Conservation (phyloP, 129 eudicot genomes). For the Solidago caesia region DNA sequence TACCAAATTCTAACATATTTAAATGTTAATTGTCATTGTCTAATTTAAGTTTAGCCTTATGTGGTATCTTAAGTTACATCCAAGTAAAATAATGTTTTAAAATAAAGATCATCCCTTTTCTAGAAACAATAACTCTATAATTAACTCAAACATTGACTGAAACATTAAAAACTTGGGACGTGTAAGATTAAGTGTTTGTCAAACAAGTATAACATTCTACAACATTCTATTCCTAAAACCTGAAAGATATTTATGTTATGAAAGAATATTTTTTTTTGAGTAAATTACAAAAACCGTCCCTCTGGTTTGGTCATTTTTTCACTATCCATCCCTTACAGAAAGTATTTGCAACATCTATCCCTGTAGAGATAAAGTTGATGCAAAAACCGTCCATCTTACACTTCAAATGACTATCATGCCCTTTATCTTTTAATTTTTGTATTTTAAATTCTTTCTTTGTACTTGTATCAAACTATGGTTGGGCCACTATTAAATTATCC, state of each 20-base stretch:
- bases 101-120: background rate
- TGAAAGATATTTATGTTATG: background rate
- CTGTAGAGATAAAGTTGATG: too few species aligned
- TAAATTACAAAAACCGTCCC: too few species aligned
- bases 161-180: background rate
- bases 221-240: background rate
- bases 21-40: constrained; percentile 3
- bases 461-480: too few species aligned
- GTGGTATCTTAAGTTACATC: constrained; percentile 15
- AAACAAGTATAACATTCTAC: background rate
- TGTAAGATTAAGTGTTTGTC: constrained; percentile 8
- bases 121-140: constrained; percentile 10
- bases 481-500: too few species aligned
- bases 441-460: too few species aligned
- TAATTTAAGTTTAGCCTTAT: constrained; percentile 14
- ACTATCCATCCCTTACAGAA: too few species aligned
- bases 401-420: too few species aligned
- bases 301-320: too few species aligned
- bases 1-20: background rate
- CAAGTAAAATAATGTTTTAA: background rate
- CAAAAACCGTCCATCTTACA: too few species aligned
- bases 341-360: too few species aligned
- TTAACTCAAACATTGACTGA: background rate
- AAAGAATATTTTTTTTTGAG: too few species aligned
- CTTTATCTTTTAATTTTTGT: too few species aligned